phyloP scores from a whole-genome alignment of 1,284 basidiomycete genomes.

The Kwoniella shivajii region DNA sequence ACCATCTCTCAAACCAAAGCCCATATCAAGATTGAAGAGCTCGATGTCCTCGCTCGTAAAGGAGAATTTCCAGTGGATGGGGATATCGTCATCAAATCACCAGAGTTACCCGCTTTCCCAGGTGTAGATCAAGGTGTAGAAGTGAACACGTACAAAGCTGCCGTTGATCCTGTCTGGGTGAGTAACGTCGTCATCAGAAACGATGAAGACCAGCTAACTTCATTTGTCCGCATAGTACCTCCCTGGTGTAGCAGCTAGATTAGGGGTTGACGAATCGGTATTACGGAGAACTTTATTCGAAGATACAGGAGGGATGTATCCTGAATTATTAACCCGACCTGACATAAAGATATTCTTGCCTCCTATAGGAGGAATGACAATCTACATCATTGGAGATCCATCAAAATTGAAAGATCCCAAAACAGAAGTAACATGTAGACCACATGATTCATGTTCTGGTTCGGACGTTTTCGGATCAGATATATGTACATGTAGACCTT shows the following conservation, averaged over 20 bases:
- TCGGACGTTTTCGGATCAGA: constrained; percentile 69
- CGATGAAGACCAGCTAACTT: constrained; percentile 62
- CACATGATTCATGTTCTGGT: constrained; percentile 86
- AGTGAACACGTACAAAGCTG: constrained; percentile 66
- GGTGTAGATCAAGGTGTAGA: constrained; percentile 78
- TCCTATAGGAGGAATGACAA: constrained; percentile 87
- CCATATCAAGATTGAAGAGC: constrained; percentile 63
- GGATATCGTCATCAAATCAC: constrained; percentile 69
- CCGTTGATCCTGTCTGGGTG: constrained; percentile 85
- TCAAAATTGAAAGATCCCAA: constrained; percentile 73
- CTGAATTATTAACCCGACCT: constrained; percentile 90
- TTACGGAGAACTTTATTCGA: constrained; percentile 89
- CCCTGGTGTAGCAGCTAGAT: constrained; percentile 86
- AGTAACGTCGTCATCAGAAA: neutral
- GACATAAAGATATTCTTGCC: constrained; percentile 93
- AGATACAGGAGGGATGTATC: constrained; percentile 91
- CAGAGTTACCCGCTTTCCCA: constrained; percentile 48
- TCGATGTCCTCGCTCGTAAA: constrained; percentile 74
- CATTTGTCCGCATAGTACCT: constrained; percentile 81
- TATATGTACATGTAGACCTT: constrained; percentile 90
- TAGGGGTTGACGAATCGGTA: constrained; percentile 81
- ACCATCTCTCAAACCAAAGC: constrained; percentile 86
- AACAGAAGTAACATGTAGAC: constrained; percentile 86
- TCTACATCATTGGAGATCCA: constrained; percentile 90
- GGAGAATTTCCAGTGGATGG: constrained; percentile 81